phyloP scores from a whole-genome alignment of 139 green algal species.

The Deuterostichococcus epilithicus region DNA sequence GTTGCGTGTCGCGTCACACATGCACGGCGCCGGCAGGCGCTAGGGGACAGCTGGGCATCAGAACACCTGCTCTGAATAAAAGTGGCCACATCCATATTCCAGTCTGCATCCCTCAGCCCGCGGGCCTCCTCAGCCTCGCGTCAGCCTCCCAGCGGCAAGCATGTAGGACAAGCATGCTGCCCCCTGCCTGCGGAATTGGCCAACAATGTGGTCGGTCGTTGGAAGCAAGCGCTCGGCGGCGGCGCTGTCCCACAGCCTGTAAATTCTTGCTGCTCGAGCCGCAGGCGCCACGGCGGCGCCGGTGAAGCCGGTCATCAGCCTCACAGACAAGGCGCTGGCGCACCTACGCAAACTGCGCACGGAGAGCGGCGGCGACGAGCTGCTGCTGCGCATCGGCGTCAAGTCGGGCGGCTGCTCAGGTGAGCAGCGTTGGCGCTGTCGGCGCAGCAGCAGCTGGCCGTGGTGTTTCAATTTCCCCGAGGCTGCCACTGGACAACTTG shows the following conservation, averaged over 20 bases:
- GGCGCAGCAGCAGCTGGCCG: neutral
- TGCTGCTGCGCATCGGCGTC: conserved; percentile 73
- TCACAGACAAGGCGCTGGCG: conserved; percentile 70
- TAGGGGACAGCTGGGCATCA: too few species aligned
- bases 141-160: too few species aligned
- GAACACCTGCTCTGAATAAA: too few species aligned
- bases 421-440: neutral
- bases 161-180: too few species aligned
- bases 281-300: neutral
- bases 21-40: too few species aligned
- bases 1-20: too few species aligned
- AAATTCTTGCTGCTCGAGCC: too few species aligned
- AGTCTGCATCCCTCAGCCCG: too few species aligned
- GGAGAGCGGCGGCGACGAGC: conserved; percentile 37
- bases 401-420: conserved; percentile 60
- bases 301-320: conserved; percentile 48
- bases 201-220: neutral
- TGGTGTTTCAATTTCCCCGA: neutral
- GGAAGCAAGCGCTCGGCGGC: too few species aligned
- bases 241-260: too few species aligned
- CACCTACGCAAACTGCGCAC: conserved; percentile 73
- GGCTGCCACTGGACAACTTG: neutral
- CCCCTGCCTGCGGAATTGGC: neutral
- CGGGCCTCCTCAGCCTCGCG: too few species aligned
- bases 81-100: too few species aligned